Base-by-base conservation (phyloP, 306 rosid genomes). In the Quercus parvula region DNA sequence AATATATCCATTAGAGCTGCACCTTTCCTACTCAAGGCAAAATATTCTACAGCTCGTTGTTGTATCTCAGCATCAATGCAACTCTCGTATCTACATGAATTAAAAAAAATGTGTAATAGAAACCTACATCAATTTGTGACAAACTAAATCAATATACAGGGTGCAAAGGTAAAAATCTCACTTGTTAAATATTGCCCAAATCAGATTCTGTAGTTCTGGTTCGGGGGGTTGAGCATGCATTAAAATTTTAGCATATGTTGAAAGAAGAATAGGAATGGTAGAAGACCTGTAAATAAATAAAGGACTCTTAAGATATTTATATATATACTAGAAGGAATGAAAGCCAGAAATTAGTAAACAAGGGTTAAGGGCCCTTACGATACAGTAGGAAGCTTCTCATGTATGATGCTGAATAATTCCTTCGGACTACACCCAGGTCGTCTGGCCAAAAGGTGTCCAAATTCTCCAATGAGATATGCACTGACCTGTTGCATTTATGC, bases 151-250 rank as follows among this genome's bases (percentile, higher is more conserved):
- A 12, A 86, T 19, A 59, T 76, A 74, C 75, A 25, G 77, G 77
- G 46, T 77, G 70, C 68, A 76, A 69, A 82, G 44, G 79, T 54
- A 82, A 89, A 66, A 87, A 66, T 85, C 97, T 82, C 85, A 95
- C 99, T 96, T 96, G 87, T 77, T 90, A 85, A 96, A 96, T 84
- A 91, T 93, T 66, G 93, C 84, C 98, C 98, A 93, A 80, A 96
- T 93, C 86, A 91, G 99, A 82, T 86, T 96, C 85, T 96, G 99
- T 78, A 96, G 89, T 79, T 96, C 99, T 77, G 87, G 93, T 78
- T 96, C 99, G 73, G 98, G 97, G 70, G 98, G 98, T 84, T 96
- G 99, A 75, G 84, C 84, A 85, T 93, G 99, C 99, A 96, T 96
- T 84, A 96, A 86, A 87, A 96, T 91, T 83, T 96, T 96, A 84